phyloP scores from a whole-genome alignment of 345 rosid genomes.

The Salix udensis region DNA sequence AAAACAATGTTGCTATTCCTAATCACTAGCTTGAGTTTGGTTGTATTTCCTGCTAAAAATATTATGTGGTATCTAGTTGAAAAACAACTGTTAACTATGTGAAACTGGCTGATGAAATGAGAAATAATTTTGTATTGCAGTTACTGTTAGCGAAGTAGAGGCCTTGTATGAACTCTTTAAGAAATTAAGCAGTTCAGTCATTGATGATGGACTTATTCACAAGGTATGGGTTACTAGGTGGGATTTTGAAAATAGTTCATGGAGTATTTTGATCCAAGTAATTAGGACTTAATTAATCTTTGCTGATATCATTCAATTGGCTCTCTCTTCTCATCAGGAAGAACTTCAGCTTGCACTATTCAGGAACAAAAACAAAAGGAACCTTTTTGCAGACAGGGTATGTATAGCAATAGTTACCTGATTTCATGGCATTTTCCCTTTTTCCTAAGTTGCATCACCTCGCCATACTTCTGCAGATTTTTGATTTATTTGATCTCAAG shows the following conservation, averaged over 20 bases:
- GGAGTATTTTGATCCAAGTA: not conserved
- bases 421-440: not conserved
- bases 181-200: conserved; percentile 82
- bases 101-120: not conserved
- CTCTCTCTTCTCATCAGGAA: conserved; percentile 44
- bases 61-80: too few relatives aligned
- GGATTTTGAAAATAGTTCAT: not conserved
- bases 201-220: conserved; percentile 82
- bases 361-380: conserved; percentile 61
- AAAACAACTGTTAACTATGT: not conserved
- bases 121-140: conserved; percentile 36
- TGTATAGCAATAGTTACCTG: not conserved
- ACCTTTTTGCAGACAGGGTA: conserved; percentile 92
- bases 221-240: conserved; percentile 43
- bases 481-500: conserved; percentile 82
- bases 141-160: conserved; percentile 72
- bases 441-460: not conserved
- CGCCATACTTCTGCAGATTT: conserved; percentile 41
- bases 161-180: conserved; percentile 71
- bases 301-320: not conserved
- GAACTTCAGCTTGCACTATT: conserved; percentile 91
- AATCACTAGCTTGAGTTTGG: not conserved
- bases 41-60: not conserved
- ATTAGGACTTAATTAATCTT: not conserved
- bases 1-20: not conserved